phyloP scores from a whole-genome alignment of 148 eudicot species.

The Talinum fruticosum region DNA sequence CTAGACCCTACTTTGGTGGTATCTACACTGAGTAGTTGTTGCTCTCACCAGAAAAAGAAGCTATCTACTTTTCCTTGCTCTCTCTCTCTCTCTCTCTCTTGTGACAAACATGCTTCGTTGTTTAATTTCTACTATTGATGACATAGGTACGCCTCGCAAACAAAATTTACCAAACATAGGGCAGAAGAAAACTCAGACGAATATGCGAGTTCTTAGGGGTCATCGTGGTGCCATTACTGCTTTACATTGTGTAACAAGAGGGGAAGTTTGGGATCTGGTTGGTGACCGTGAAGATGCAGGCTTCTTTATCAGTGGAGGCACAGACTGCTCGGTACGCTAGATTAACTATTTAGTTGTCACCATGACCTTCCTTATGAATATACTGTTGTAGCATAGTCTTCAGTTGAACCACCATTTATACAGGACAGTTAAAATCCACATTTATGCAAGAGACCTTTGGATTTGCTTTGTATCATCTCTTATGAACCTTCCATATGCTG shows the following conservation, averaged over 20 bases:
- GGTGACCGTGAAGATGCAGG: conserved; percentile 98
- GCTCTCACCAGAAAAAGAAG: background rate
- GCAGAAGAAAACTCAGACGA: conserved; percentile 69
- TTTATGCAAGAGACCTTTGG: too few relatives aligned
- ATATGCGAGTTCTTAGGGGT: conserved; percentile 76
- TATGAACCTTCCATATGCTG: too few relatives aligned
- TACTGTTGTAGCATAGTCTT: too few relatives aligned
- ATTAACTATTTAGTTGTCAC: background rate
- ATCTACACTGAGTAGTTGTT: background rate
- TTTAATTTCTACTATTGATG: conserved; percentile 37
- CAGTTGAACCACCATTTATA: too few relatives aligned
- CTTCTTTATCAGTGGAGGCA: conserved; percentile 89
- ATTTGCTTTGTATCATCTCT: too few relatives aligned
- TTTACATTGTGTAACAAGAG: conserved; percentile 80
- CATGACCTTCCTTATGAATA: background rate
- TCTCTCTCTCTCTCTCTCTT: background rate
- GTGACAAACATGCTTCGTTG: too few relatives aligned
- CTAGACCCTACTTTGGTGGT: background rate
- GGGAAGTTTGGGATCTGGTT: conserved; percentile 94
- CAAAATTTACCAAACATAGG: conserved; percentile 61
- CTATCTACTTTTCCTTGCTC: background rate
- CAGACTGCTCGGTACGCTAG: conserved; percentile 71
- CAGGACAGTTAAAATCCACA: too few relatives aligned
- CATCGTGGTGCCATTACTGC: conserved; percentile 84
- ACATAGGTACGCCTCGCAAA: conserved; percentile 55